Percentiles rank a stretch among this genome's conserved stretches.
Evolutionary conservation across 139 green algal species (phyloP).

Genomic region (Micractinium sp.): DNA sequence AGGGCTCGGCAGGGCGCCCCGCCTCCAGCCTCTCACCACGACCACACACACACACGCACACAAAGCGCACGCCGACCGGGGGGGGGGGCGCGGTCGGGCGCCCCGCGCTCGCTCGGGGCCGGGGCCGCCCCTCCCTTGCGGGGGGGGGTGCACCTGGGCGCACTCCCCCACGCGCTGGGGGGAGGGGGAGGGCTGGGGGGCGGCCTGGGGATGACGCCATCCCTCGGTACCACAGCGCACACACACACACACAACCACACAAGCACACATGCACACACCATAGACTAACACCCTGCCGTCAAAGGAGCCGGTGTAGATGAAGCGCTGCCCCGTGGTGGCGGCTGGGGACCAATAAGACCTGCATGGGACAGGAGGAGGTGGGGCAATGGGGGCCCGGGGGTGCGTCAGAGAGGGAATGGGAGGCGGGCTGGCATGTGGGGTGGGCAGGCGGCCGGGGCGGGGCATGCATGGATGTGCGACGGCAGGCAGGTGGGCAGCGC

Average conservation of each 20-base stretch:
- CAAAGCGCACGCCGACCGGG: too few relatives aligned
- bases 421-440: neutral
- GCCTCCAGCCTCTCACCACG: too few relatives aligned
- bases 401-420: neutral
- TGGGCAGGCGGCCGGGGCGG: neutral
- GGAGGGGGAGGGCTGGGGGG: too few relatives aligned
- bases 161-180: too few relatives aligned
- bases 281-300: conserved; percentile 80
- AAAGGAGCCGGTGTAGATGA: conserved; percentile 87
- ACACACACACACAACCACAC: neutral
- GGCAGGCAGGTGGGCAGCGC: neutral
- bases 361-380: neutral
- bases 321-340: conserved; percentile 86
- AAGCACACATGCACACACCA: neutral
- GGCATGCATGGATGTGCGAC: neutral
- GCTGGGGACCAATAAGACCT: conserved; percentile 86
- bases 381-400: neutral
- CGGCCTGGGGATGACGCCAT: too few relatives aligned
- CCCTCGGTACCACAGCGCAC: too few relatives aligned
- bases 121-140: too few relatives aligned
- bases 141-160: too few relatives aligned
- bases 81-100: too few relatives aligned
- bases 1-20: too few relatives aligned
- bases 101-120: too few relatives aligned
- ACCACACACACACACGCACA: neutral